A percentile compares a stretch with the other conserved stretches of the same genome.
Evolutionary conservation across 139 green algal genomes (phyloP).

Genomic region (Pleodorina starrii): DNA sequence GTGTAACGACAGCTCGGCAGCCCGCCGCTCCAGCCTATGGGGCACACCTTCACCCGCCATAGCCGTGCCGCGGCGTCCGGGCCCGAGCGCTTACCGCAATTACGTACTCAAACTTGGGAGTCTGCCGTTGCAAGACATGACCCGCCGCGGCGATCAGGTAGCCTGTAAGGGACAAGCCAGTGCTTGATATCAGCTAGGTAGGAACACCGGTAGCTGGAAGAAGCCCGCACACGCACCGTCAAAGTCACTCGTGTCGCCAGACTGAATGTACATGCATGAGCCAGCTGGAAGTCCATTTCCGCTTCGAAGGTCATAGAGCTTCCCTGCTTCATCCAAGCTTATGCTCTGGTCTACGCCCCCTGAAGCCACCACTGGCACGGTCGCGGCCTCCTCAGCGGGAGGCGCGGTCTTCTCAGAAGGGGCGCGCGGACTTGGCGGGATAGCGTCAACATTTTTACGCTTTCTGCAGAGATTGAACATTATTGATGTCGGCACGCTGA

Average conservation of each 20-base stretch:
- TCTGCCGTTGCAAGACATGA: constrained; percentile 25
- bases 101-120: constrained; percentile 46
- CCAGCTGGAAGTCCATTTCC: constrained; percentile 4
- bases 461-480: constrained; percentile 22
- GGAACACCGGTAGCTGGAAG: no score
- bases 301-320: constrained; percentile 21
- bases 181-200: no score
- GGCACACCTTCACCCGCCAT: no score
- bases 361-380: not conserved
- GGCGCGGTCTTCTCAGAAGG: not conserved
- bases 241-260: constrained; percentile 60
- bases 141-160: constrained; percentile 59
- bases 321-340: not conserved
- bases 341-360: not conserved
- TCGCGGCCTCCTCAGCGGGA: not conserved
- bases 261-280: constrained; percentile 58
- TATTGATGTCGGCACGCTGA: no score
- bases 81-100: constrained; percentile 60
- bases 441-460: not conserved
- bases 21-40: no score
- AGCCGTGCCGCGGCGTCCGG: no score
- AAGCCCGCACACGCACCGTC: constrained; percentile 48
- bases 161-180: no score
- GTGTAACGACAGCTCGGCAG: no score
- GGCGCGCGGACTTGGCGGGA: not conserved